Conservation (phyloP, 768 basidiomycete species). For the Boletus vinaceobasis region DNA sequence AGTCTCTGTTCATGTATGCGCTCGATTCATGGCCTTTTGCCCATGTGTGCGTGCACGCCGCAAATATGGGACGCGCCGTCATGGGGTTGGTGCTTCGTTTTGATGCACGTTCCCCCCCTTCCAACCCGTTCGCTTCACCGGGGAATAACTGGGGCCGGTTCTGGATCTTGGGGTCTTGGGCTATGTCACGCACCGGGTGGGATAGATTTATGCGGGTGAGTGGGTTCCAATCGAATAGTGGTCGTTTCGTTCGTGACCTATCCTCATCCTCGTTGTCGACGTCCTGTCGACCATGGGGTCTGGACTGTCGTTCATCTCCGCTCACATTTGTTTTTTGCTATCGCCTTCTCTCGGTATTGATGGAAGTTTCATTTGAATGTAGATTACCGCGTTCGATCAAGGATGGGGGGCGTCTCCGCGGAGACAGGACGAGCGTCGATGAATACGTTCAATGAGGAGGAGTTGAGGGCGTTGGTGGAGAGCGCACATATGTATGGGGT, state of each 20-base stretch:
- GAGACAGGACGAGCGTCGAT: constrained; percentile 33
- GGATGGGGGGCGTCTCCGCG: constrained; percentile 41
- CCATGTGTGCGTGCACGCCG: neutral
- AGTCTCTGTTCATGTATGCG: neutral
- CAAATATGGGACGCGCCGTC: neutral
- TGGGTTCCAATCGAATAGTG: constrained; percentile 1
- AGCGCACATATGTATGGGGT: constrained; percentile 51
- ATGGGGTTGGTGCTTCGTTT: constrained; percentile 4
- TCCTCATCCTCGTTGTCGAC: constrained; percentile 5
- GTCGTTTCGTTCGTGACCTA: neutral
- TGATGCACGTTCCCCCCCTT: constrained; percentile 12
- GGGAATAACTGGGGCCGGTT: neutral
- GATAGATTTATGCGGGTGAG: constrained; percentile 52
- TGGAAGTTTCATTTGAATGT: neutral
- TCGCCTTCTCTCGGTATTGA: neutral
- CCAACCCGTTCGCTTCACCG: neutral
- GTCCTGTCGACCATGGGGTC: neutral
- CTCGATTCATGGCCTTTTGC: neutral
- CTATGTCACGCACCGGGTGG: neutral
- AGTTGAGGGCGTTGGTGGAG: constrained; percentile 47
- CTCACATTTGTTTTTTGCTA: neutral
- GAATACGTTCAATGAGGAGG: constrained; percentile 43
- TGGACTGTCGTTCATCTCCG: constrained; percentile 12
- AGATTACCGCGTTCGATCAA: constrained; percentile 56
- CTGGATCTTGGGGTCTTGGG: neutral